phyloP scores from a whole-genome alignment of 306 rosid species.

The Gastrolobium bilobum region DNA sequence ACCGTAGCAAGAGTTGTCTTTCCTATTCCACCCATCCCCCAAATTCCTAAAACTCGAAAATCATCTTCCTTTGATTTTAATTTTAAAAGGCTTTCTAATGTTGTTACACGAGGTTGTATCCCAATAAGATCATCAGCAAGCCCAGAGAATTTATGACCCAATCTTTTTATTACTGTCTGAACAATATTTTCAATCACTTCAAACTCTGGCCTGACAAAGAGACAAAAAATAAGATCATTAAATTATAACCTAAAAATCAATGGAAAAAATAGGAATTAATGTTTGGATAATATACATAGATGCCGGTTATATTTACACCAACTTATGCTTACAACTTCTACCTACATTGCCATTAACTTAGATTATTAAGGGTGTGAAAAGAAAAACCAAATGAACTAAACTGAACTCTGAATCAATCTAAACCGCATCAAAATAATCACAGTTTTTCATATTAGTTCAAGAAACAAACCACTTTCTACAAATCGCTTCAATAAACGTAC shows the following conservation, averaged over 20 bases:
- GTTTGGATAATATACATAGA: background rate
- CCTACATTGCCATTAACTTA: too few species aligned
- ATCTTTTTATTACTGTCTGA: background rate
- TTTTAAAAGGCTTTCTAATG: constrained; percentile 11
- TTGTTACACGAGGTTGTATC: constrained; percentile 41
- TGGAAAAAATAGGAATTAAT: background rate
- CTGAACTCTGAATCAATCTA: too few species aligned
- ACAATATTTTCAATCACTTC: constrained; percentile 20
- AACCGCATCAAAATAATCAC: too few species aligned
- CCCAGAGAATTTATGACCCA: constrained; percentile 33
- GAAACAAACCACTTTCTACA: too few species aligned
- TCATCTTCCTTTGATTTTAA: background rate
- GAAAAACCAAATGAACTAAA: too few species aligned
- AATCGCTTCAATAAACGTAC: too few species aligned
- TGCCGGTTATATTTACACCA: too few species aligned
- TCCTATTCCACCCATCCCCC: constrained; percentile 51
- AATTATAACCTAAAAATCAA: background rate
- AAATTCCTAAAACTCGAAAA: constrained; percentile 28
- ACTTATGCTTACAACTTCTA: too few species aligned
- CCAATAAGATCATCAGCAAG: constrained; percentile 34
- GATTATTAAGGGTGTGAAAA: too few species aligned
- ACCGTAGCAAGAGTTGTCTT: constrained; percentile 46
- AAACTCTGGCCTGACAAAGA: constrained; percentile 36
- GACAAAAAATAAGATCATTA: background rate
- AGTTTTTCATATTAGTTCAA: too few species aligned